Evolutionary conservation across 176 grass and related monocot genomes (phyloP).

Genomic region (Aegilops longissima): DNA sequence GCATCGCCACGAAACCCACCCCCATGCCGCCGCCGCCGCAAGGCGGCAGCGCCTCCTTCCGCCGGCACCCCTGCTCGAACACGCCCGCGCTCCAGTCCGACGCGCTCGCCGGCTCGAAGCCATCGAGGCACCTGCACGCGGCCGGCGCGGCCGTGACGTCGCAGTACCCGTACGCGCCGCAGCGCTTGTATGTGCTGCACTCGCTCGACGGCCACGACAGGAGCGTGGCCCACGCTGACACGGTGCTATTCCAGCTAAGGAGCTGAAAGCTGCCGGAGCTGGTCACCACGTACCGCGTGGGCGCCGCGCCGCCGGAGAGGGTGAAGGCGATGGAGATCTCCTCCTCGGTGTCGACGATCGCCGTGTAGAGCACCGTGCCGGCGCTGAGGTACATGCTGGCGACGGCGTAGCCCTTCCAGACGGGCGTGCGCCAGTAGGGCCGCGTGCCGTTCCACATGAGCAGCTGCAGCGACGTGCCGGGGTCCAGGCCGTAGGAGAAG

Average conservation of each 20-base stretch:
- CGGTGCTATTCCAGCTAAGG: background rate
- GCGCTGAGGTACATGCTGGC: background rate
- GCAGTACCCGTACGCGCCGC: constrained; percentile 46
- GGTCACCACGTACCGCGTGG: constrained; percentile 23
- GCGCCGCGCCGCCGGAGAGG: constrained; percentile 17
- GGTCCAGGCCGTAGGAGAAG: constrained; percentile 53
- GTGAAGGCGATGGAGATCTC: background rate
- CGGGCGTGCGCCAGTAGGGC: constrained; percentile 30
- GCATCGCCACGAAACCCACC: constrained; percentile 31
- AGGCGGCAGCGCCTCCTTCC: constrained; percentile 19
- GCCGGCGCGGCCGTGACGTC: background rate
- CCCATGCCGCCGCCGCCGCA: background rate
- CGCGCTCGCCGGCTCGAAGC: constrained; percentile 33
- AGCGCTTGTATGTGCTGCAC: constrained; percentile 27
- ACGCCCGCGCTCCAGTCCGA: background rate
- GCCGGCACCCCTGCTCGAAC: constrained; percentile 39
- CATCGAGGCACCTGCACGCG: constrained; percentile 46
- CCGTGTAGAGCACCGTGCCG: background rate
- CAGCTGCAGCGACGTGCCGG: constrained; percentile 25
- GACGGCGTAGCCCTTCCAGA: constrained; percentile 35
- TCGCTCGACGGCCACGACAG: background rate
- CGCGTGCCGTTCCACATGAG: constrained; percentile 29
- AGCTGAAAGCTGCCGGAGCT: constrained; percentile 12
- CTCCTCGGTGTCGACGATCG: background rate
- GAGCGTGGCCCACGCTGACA: constrained; percentile 12